Conservation (phyloP, 345 rosid species). For the Noccaea bulbosa region DNA sequence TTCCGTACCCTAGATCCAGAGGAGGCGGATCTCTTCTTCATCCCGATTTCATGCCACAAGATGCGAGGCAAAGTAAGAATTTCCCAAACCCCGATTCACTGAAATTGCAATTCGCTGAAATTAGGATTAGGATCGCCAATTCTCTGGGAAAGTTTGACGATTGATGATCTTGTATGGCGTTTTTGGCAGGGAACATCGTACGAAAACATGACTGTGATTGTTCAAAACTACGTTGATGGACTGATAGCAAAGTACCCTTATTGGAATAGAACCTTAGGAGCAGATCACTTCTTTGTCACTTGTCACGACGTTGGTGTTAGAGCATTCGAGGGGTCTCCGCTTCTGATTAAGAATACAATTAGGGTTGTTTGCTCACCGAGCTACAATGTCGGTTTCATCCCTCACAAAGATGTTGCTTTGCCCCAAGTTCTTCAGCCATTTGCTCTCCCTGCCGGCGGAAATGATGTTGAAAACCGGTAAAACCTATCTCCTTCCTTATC, state of each 20-base stretch:
- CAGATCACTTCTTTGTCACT: constrained; percentile 96
- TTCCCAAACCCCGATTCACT: background rate
- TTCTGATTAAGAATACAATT: constrained; percentile 85
- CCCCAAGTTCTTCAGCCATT: constrained; percentile 96
- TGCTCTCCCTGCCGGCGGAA: constrained; percentile 92
- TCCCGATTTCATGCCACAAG: constrained; percentile 96
- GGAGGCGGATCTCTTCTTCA: constrained; percentile 85
- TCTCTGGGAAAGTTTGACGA: background rate
- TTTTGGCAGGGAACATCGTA: constrained; percentile 80
- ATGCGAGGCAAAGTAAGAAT: constrained; percentile 92
- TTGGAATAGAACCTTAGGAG: constrained; percentile 96
- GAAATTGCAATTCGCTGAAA: background rate
- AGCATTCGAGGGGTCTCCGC: constrained; percentile 82
- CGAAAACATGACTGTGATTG: constrained; percentile 91
- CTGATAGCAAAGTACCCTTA: constrained; percentile 77
- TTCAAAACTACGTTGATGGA: constrained; percentile 70
- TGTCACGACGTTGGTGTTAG: constrained; percentile 97
- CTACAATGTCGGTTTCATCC: constrained; percentile 91
- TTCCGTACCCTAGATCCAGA: constrained; percentile 83
- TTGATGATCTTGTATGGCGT: background rate
- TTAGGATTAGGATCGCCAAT: background rate
- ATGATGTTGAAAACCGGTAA: constrained; percentile 80
- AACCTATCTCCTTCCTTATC: background rate
- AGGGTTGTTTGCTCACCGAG: constrained; percentile 97
- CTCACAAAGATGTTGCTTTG: constrained; percentile 95